A percentile compares a stretch with the other conserved stretches of the same genome.
Evolutionary conservation across 2,329 filamentous ascomycete genomes (phyloP).

Genomic region (Chaetomiaceae sp.): DNA sequence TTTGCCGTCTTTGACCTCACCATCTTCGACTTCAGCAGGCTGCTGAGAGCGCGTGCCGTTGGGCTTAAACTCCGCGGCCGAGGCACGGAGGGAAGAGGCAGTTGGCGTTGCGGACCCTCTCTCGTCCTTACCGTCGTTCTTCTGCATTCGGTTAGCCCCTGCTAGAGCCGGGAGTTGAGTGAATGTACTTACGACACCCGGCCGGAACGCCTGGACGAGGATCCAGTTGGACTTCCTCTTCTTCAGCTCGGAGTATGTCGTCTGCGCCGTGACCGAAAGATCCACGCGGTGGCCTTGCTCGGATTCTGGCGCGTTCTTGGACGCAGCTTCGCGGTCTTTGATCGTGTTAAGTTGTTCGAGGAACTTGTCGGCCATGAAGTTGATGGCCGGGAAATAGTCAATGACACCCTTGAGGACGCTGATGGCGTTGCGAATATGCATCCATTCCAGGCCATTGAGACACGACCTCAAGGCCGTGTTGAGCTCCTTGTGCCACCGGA

Average conservation of each 20-base stretch:
- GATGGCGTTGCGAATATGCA: slow-evolving; percentile 95
- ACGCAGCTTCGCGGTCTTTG: slow-evolving; percentile 51
- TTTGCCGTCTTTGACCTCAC: slow-evolving; percentile 62
- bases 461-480: slow-evolving; percentile 75
- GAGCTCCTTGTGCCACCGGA: slow-evolving; percentile 84
- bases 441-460: slow-evolving; percentile 80
- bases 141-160: slow-evolving; percentile 35
- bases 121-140: slow-evolving; percentile 34
- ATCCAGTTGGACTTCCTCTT: slow-evolving; percentile 64
- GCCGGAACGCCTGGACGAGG: slow-evolving; percentile 65
- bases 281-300: slow-evolving; percentile 61
- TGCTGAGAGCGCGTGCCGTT: slow-evolving; percentile 28
- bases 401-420: slow-evolving; percentile 77
- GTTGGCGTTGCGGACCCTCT: slow-evolving; percentile 27
- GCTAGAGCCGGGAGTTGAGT: neutral
- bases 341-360: slow-evolving; percentile 60
- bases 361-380: slow-evolving; percentile 73
- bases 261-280: slow-evolving; percentile 66
- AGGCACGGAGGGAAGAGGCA: slow-evolving; percentile 46
- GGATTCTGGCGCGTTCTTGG: slow-evolving; percentile 37
- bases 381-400: slow-evolving; percentile 78
- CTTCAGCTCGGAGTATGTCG: slow-evolving; percentile 63
- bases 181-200: slow-evolving; percentile 50
- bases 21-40: slow-evolving; percentile 58
- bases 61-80: slow-evolving; percentile 58